Percentiles rank a stretch among this genome's conserved stretches.
phyloP scores from a whole-genome alignment of 73 alveolate genomes.

The Paramecium sonneborni region DNA sequence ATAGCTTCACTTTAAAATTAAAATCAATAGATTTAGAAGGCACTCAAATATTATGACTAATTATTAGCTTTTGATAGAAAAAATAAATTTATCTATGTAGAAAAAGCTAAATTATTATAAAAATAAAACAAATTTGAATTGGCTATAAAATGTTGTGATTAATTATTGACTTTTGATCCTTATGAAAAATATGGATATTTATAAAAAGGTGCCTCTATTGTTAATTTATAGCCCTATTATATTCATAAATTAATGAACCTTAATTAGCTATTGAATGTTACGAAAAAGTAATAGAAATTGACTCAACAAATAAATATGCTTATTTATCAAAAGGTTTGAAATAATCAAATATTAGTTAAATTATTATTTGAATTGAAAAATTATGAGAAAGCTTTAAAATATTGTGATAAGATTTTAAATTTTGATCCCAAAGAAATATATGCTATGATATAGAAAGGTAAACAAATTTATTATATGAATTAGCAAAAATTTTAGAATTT shows the following conservation, averaged over 20 bases:
- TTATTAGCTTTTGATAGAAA: neutral
- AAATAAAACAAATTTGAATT: neutral
- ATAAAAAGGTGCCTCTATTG: neutral
- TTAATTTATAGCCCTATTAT: neutral
- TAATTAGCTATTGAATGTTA: neutral
- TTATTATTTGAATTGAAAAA: neutral
- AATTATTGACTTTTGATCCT: neutral
- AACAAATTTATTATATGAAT: neutral
- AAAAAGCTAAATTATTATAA: neutral
- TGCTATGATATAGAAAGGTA: neutral
- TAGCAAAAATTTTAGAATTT: neutral
- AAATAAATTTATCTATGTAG: neutral
- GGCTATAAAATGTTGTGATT: constrained; percentile 16
- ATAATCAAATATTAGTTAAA: neutral
- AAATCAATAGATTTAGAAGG: neutral
- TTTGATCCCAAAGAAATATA: neutral
- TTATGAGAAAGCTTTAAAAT: neutral
- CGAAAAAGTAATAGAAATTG: neutral
- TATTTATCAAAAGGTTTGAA: neutral
- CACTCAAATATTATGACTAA: neutral
- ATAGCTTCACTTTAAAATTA: neutral
- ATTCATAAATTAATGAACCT: neutral
- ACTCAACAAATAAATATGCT: neutral
- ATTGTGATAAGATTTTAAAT: neutral
- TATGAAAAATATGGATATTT: neutral